A percentile compares a stretch with the other conserved stretches of the same genome.
Evolutionary conservation across 2,329 filamentous ascomycete species (phyloP).

Genomic region (Hypomyces perniciosus): DNA sequence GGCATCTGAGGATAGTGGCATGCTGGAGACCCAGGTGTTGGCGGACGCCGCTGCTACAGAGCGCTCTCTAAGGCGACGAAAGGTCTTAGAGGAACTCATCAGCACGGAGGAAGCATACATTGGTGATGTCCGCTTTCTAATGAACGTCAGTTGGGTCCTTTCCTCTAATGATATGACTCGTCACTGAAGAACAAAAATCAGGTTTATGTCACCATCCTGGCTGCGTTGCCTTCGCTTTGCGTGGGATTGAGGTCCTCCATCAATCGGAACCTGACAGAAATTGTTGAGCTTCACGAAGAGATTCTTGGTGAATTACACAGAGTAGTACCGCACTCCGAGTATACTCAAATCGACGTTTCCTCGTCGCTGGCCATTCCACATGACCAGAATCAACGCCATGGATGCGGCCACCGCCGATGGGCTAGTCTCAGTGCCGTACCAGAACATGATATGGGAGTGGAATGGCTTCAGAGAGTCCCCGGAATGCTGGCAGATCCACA

Average conservation of each 20-base stretch:
- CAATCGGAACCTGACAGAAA: constrained; percentile 70
- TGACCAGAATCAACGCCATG: neutral
- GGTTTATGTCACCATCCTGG: constrained; percentile 71
- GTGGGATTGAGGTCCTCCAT: constrained; percentile 63
- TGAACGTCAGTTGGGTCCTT: constrained; percentile 56
- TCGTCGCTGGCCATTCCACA: constrained; percentile 11
- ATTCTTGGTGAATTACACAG: constrained; percentile 69
- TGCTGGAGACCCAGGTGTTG: constrained; percentile 46
- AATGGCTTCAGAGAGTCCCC: constrained; percentile 41
- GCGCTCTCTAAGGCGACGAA: constrained; percentile 68
- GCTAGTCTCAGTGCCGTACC: constrained; percentile 42
- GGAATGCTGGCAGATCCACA: constrained; percentile 53
- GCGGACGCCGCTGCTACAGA: constrained; percentile 65
- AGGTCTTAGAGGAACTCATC: constrained; percentile 79
- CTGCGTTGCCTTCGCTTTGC: constrained; percentile 62
- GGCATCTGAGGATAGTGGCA: constrained; percentile 59
- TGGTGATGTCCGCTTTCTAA: constrained; percentile 76
- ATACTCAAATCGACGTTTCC: constrained; percentile 36
- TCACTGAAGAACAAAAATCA: constrained; percentile 28
- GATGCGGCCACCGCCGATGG: constrained; percentile 39
- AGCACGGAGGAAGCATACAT: constrained; percentile 85
- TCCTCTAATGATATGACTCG: no score
- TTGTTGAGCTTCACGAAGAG: constrained; percentile 77
- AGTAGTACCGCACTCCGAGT: constrained; percentile 63
- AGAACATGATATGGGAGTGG: constrained; percentile 32